Evolutionary conservation across 2,329 filamentous ascomycete genomes (phyloP), one percentile per base, ranked within the genome.

Genomic region (Tolypocladium album): DNA sequence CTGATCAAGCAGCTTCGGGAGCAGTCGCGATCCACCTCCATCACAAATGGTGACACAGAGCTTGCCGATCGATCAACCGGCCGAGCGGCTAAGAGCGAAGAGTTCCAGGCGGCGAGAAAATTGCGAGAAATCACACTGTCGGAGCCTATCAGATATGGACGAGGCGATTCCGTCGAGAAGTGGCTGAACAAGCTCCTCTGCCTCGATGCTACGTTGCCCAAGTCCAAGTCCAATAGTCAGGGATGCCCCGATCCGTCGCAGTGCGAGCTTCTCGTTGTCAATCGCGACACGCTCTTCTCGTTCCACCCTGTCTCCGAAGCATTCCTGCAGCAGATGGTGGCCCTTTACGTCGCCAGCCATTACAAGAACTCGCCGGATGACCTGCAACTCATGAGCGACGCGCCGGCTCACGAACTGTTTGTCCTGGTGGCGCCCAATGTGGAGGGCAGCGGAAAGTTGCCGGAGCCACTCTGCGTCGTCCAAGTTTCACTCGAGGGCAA

Each of bases 341-440:
- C 92, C 0, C 83, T 99, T 2, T 99, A 97, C 68, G 95, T 99
- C 36, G 92, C 94, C 36, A 96, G 91, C 58, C 92, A 96, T 74
- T 97, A 99, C 80, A 97, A 97, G 75, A 99, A 99, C 75, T 91
- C 92, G 0, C 94, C 94, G 0, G 96, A 99, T 68, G 94, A 99
- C 69, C 82, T 99, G n/a, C 94, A 97, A 72, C 83, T 99, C 60
- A 96, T 99, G 91, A 96, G 91, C 63, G 94, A 99, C 74, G 94
- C 94, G 1, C 94, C 94, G 1, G 93, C 94, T 0, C 94, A 99
- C 74, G 92, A 97, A 72, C 83, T 99, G 8, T 99, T 94, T 68
- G 94, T 97, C 12, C 84, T 99, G 31, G 91, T 96, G 2, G 89
- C 92, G 2, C 93, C 94, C 0, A 86, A 93, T 20, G 82, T 88